Conservation (phyloP, 768 basidiomycete species). For the Xerocomellus intermedius region DNA sequence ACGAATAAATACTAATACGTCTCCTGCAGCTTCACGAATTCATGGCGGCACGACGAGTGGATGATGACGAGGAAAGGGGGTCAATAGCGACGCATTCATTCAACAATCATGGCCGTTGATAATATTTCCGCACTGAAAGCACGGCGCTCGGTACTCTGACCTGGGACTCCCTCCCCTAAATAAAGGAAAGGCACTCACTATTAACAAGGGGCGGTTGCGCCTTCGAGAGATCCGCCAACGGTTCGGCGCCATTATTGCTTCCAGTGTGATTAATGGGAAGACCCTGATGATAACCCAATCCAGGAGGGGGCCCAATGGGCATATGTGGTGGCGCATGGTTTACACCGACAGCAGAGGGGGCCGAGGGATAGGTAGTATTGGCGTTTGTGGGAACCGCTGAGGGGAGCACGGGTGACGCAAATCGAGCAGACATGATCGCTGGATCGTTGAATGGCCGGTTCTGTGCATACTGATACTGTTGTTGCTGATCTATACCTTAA, state of each 20-base stretch:
- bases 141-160: conserved; percentile 86
- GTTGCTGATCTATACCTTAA: conserved; percentile 37
- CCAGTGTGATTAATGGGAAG: conserved; percentile 24
- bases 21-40: conserved; percentile 30
- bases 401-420: conserved; percentile 43
- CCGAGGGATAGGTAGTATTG: conserved; percentile 10
- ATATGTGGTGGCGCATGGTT: conserved; percentile 21
- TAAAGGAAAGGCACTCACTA: conserved; percentile 65
- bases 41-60: conserved; percentile 24
- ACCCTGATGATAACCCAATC: conserved; percentile 48
- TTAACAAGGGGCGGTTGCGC: conserved; percentile 30
- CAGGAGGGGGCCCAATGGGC: conserved; percentile 65
- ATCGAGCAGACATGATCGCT: conserved; percentile 76
- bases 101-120: conserved; percentile 61
- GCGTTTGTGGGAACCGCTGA: conserved; percentile 8
- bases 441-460: conserved; percentile 65
- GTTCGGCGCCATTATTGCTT: conserved; percentile 16
- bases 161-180: conserved; percentile 74
- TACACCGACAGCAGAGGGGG: conserved; percentile 13
- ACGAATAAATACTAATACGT: conserved; percentile 16
- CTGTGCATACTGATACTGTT: conserved; percentile 34
- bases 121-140: conserved; percentile 87
- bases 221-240: conserved; percentile 29
- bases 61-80: conserved; percentile 26
- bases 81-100: conserved; percentile 34